Evolutionary conservation across 139 green algal species (phyloP).

Genomic region (Chlorella sp.): DNA sequence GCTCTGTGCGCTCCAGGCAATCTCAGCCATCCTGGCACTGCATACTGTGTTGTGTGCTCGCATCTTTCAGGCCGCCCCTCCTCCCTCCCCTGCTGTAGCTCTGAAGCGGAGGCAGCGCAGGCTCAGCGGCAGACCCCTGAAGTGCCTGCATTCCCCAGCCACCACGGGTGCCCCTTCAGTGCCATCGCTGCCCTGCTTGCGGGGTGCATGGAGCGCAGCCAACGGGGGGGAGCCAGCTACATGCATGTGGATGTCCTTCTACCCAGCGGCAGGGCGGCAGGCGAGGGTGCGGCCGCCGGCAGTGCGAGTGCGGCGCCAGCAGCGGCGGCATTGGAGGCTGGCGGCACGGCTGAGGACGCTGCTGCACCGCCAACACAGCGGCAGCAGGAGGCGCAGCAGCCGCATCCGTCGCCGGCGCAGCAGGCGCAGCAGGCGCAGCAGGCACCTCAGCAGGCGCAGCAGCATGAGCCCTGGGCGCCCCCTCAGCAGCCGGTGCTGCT

Average conservation of each 20-base stretch:
- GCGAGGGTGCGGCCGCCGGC: not conserved
- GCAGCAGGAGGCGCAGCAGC: not conserved
- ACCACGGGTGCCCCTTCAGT: not conserved
- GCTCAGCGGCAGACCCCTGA: not conserved
- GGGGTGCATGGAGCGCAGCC: not conserved
- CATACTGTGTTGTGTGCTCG: not conserved
- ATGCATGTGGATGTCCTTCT: conserved; percentile 1
- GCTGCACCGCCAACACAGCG: not conserved
- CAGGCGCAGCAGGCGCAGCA: not conserved
- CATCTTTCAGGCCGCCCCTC: not conserved
- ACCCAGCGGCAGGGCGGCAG: not conserved
- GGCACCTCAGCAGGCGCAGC: not conserved
- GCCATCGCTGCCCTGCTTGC: conserved; percentile 23
- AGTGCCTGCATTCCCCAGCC: conserved; percentile 1
- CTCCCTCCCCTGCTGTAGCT: not conserved
- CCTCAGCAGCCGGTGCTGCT: not conserved
- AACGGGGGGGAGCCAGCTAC: not conserved
- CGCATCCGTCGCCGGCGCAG: not conserved
- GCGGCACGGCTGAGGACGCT: not conserved
- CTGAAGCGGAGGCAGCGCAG: not conserved
- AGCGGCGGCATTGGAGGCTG: not conserved
- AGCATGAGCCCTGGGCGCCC: not conserved
- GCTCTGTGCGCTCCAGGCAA: not conserved
- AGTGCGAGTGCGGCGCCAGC: not conserved
- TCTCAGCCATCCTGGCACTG: not conserved